phyloP scores from a whole-genome alignment of 2,329 filamentous ascomycete species.

The Thelonectria blattea region DNA sequence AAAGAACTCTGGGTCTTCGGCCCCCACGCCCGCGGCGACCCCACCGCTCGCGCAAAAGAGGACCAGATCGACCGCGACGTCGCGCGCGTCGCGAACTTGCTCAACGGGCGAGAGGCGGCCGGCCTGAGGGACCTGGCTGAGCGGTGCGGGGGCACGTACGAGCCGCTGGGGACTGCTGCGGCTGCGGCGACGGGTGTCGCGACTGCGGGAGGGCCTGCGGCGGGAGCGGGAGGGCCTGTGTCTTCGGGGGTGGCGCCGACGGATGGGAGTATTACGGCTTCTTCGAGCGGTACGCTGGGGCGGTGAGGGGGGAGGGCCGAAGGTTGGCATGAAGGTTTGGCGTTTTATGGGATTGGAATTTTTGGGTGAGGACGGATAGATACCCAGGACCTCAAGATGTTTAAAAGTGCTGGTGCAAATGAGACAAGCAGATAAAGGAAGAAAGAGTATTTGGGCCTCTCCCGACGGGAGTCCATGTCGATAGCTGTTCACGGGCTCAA shows the following conservation, averaged over 20 bases:
- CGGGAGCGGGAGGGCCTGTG: not conserved
- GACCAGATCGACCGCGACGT: constrained; percentile 47
- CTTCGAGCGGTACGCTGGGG: not conserved
- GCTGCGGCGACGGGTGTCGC: not conserved
- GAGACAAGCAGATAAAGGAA: not conserved
- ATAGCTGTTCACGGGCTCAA: no score
- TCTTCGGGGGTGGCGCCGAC: no score
- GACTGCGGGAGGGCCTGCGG: not conserved
- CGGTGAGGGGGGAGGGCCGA: not conserved
- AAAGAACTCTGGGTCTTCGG: constrained; percentile 55
- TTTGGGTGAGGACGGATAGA: constrained; percentile 20
- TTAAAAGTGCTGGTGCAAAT: constrained; percentile 1
- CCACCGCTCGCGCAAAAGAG: constrained; percentile 44
- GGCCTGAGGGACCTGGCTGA: constrained; percentile 45
- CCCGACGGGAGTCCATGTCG: no score
- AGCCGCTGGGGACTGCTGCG: constrained; percentile 30
- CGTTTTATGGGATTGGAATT: constrained; percentile 1
- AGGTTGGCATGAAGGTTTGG: not conserved
- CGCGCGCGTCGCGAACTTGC: constrained; percentile 42
- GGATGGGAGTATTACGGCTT: no score
- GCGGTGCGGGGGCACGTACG: constrained; percentile 46
- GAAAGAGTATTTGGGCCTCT: no score
- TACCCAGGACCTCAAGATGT: constrained; percentile 20
- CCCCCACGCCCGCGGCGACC: constrained; percentile 48
- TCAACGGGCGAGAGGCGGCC: constrained; percentile 44